Evolutionary conservation across 1,139 yeast species (phyloP), one percentile per base, ranked within the genome.

Genomic region (Debaryomyces nepalensis): DNA sequence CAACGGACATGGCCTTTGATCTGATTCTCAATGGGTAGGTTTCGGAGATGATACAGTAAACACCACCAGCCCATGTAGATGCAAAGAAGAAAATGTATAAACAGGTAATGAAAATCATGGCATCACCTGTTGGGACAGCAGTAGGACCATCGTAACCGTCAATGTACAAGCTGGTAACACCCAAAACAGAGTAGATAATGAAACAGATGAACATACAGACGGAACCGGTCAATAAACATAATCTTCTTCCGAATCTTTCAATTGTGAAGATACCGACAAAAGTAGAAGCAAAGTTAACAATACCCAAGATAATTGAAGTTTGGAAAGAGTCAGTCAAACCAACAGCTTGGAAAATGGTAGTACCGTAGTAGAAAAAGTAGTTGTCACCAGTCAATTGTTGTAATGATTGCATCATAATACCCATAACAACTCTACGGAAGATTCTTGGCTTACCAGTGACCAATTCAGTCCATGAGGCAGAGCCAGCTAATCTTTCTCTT

Each of bases 51-150:
- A 86, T 82, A 43, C 85, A 85, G 79, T 82, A 89, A 34, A 84
- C 84, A 58, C 84, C 80, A 56, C 95, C 93, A 48, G 91, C 96
- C 95, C 96, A 87, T 5, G 95, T 82, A 29, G 86, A 77, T 26
- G 96, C 93, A 61, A 87, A 88, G 72, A 80, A 83, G 77, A 85
- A 84, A 50, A 89, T 86, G 70, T 81, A 89, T 47, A 86, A 61
- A 64, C 93, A 85, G 22, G 91, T 81, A 54, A 88, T 78, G 55
- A 86, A 82, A 61, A 88, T 84, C 88, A 79, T 72, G 47, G 84
- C 87, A 63, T 82, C 70, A 63, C 93, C 93, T 41, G 85, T 81
- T 47, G 84, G 57, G 23, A 51, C 51, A 40, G 55, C 51, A 35
- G 70, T 64, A 29, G 66, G 61, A 41, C 68, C 68, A 51, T 64